phyloP scores from a whole-genome alignment of 2,329 filamentous ascomycete species.

The Colletotrichum echinochloae region DNA sequence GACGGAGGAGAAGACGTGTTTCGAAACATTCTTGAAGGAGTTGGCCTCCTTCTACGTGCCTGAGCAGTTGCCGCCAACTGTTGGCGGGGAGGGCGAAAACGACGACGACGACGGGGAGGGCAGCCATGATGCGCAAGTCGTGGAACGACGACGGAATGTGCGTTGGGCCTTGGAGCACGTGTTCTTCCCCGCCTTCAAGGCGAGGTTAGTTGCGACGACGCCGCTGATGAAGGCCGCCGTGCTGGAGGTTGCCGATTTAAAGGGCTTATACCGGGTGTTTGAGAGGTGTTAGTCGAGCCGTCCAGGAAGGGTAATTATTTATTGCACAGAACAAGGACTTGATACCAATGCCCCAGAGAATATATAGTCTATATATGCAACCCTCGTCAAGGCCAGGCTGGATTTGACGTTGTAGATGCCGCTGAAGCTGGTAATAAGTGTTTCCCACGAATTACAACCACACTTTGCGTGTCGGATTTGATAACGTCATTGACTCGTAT shows the following conservation, averaged over 20 bases:
- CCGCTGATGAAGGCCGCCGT: constrained; percentile 79
- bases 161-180: constrained; percentile 82
- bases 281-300: constrained; percentile 79
- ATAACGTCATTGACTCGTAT: no score
- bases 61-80: constrained; percentile 76
- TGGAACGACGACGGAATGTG: constrained; percentile 75
- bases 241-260: constrained; percentile 90
- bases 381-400: background rate
- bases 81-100: constrained; percentile 45
- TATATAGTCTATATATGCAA: background rate
- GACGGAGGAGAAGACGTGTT: constrained; percentile 86
- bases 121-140: constrained; percentile 61
- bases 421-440: no score
- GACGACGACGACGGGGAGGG: constrained; percentile 49
- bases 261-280: constrained; percentile 93
- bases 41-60: constrained; percentile 92
- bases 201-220: constrained; percentile 84
- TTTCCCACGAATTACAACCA: no score
- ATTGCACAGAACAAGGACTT: background rate
- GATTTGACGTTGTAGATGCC: no score
- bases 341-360: background rate
- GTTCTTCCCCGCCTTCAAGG: constrained; percentile 90
- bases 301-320: background rate
- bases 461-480: no score
- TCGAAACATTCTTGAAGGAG: constrained; percentile 86